phyloP scores from a whole-genome alignment of 202 grass and related monocot genomes.

The Zoysia matrella region DNA sequence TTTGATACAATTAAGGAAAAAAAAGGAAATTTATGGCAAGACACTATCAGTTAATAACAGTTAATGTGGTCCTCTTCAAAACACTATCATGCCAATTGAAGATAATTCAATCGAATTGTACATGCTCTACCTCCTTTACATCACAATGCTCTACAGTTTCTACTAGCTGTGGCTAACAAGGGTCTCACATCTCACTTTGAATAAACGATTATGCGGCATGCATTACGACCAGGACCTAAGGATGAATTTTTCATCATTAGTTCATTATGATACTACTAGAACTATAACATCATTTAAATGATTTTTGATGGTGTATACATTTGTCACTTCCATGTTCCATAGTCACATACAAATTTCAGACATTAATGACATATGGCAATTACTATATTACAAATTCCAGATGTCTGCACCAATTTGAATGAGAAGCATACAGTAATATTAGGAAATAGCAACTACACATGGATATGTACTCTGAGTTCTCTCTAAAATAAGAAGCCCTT shows the following conservation, averaged over 20 bases:
- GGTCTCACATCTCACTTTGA: background rate
- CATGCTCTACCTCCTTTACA: background rate
- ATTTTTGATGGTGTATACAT: conserved; percentile 2
- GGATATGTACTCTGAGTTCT: conserved; percentile 78
- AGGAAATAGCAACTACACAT: conserved; percentile 21
- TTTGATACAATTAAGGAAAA: background rate
- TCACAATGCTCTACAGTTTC: background rate
- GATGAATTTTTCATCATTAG: background rate
- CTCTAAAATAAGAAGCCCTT: conserved; percentile 74
- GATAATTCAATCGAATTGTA: background rate
- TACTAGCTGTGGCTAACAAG: background rate
- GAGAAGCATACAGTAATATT: background rate
- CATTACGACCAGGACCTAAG: background rate
- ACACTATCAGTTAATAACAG: background rate
- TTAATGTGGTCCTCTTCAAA: background rate
- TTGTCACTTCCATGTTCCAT: conserved; percentile 11
- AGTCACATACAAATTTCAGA: background rate
- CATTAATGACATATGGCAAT: conserved; percentile 14
- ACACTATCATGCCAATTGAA: conserved; percentile 7
- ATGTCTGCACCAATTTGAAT: background rate
- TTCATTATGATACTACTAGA: background rate
- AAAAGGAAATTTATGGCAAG: background rate
- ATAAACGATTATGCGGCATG: background rate
- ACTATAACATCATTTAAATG: conserved; percentile 10
- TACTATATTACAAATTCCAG: background rate